Evolutionary conservation across 176 grass and related monocot species (phyloP).

Genomic region (Hyparrhenia diplandra): DNA sequence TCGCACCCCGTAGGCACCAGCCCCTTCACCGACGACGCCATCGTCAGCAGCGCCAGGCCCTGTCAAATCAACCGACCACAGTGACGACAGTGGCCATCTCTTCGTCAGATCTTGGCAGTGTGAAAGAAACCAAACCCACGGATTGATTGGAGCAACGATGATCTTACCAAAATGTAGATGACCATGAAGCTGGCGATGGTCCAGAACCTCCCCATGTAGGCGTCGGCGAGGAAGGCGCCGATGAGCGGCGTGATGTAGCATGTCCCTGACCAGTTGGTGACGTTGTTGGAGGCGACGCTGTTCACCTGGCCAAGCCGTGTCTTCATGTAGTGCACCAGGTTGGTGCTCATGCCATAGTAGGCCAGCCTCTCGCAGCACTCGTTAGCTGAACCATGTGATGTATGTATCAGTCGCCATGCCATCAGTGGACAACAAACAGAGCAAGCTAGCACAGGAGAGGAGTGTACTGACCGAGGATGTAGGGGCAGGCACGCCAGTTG

Average conservation of each 20-base stretch:
- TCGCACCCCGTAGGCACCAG: slow-evolving; percentile 41
- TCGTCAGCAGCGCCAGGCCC: slow-evolving; percentile 63
- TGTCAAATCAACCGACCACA: neutral
- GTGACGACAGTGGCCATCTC: neutral
- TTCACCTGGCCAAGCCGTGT: slow-evolving; percentile 38
- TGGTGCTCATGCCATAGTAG: slow-evolving; percentile 88
- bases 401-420: neutral
- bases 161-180: slow-evolving; percentile 62
- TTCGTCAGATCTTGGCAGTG: neutral
- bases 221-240: slow-evolving; percentile 79
- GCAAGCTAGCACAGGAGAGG: neutral
- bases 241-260: slow-evolving; percentile 79
- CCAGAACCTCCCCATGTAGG: slow-evolving; percentile 75
- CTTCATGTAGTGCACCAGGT: slow-evolving; percentile 82
- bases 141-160: neutral
- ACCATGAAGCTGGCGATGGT: slow-evolving; percentile 84
- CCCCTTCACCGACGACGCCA: slow-evolving; percentile 53
- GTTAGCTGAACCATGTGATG: slow-evolving; percentile 38
- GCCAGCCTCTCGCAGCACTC: slow-evolving; percentile 85
- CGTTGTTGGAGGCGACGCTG: slow-evolving; percentile 53
- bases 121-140: neutral
- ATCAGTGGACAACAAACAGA: neutral
- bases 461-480: slow-evolving; percentile 76
- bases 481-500: slow-evolving; percentile 76
- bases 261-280: slow-evolving; percentile 71